Evolutionary conservation across 2,329 filamentous ascomycete species (phyloP), one percentile per base, ranked within the genome.

Genomic region (Teratosphaeria zuluensis): DNA sequence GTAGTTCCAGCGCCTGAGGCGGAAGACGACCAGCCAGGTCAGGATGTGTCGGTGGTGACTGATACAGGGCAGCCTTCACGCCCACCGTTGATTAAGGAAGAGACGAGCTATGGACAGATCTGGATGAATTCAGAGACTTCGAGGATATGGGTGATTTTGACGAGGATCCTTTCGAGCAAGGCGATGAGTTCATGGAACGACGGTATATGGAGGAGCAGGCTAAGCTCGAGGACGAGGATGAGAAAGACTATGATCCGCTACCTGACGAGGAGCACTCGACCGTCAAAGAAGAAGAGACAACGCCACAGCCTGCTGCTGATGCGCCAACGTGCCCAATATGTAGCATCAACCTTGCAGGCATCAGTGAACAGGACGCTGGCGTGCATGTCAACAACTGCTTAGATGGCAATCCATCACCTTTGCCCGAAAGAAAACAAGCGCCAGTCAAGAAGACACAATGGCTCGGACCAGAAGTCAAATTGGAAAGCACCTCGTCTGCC

Each of bases 381-480:
- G 76, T 87, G 1, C 94, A 99, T 72, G 94, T 99, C 64, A 99
- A 99, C 71, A 84, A 86, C 9, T 99, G 94, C 73, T 79, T 99
- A 1, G 94, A 99, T 70, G 90, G 90, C 1, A 88, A 87, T 53
- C 82, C 88, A 4, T 81, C 84, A 52, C 81, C 86, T 1, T 67
- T 87, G 14, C 81, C 72, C 33, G 66, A 68, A 5, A 62, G 57
- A 0, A 68, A 68, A 32, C 38, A 60, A 5, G 51, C 55, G 19
- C 35, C 56, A 16, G 19, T 63, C 32, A 59, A 65, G 31, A 38
- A 59, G 28, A 42, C 54, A n/a, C 56, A 16, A 33, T 35, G 32
- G 16, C 12, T 58, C 19, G 52, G 52, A 38, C n/a, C 51, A 14
- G 51, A 54, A 12, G 35, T 60, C 42, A 68, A 64, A 38, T 65